Base-by-base conservation (phyloP, 2,329 filamentous ascomycete genomes). In the Diaporthe sp. region DNA sequence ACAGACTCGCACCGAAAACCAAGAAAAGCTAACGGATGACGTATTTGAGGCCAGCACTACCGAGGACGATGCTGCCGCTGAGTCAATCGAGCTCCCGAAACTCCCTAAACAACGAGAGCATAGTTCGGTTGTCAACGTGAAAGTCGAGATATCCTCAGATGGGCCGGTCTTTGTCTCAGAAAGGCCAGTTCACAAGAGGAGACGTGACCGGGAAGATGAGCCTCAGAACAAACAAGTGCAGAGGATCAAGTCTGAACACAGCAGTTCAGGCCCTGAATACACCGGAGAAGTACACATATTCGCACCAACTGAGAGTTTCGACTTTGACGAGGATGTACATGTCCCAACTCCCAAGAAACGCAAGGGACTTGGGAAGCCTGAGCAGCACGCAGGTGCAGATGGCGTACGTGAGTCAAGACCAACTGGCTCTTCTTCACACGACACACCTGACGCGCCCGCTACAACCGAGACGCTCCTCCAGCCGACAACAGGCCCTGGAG, bases 61-160 rank as follows among this genome's bases (percentile, higher is more conserved):
- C 17, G 54, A 33, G 4, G 28, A 55, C 25, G 42, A 7, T 4
- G 22, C 35, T 38, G 30, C n/a, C 40, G 28, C 38, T n/a, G 75
- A 75, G 19, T 52, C 71, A 7, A 61, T 75, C 68, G 74, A 78
- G 25, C 77, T 85, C 4, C 84, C 84, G 35, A 78, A 79, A 19
- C 74, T 84, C 12, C 79, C 81, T 5, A 74, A 71, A 25, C 60
- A 73, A 8, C 67, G 58, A n/a, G 55, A 64, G 19, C n/a, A 33
- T 25, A 38, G 57, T 19, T 12, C 52, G 3, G 42, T 38, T 17
- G 61, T 77, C 22, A 50, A 68, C 3, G 78, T 90, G 33, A 90
- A 91, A 77, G 73, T 82, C n/a, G 89, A 91, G 76, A 86, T 87
- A 19, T 89, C 87, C 6, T 91, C 89, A 0, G 89, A 91, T 73